Base-by-base conservation (phyloP, 2,329 filamentous ascomycete genomes). In the Fusarium goolgardi region DNA sequence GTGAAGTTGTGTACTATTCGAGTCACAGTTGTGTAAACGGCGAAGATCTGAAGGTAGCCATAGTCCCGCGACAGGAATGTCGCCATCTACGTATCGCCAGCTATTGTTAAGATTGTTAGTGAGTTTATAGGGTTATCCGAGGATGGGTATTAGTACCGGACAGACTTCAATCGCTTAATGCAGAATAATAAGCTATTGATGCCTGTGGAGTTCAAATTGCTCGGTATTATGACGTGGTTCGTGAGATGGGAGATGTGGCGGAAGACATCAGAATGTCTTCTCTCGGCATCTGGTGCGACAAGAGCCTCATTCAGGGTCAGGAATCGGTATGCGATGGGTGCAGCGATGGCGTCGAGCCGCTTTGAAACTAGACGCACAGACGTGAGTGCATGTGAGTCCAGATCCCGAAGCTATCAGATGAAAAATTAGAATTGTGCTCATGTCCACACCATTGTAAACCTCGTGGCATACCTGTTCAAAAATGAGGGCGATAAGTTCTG, bases 401-500 rank as follows among this genome's bases (percentile, higher is more conserved):
- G 71, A 40, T 79, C 77, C 59, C 76, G 74, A 55, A 84, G 76
- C 82, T 84, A 55, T n/a, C 32, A 9, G 32, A 39, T 40, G 23
- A 9, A 62, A 23, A 41, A 46, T 47, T 66, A 71, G 71, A 56
- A 43, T 51, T 21, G 16, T 56, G 40, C 32, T 25, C 45, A 40
- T 21, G 23, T 20, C 10, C 21, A 41, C 41, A 20, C 20, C 31
- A 21, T 40, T 39, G 34, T 20, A 25, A 23, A 23, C 50, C n/a
- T 45, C 23, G 29, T 37, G 35, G 60, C 69, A 35, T 74, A 83
- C 82, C 72, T 82, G 77, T 67, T 80, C 70, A 27, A 82, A 76
- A 34, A 84, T 78, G 37, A 83, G 71, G 53, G 74, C 68, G n/a
- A 83, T 50, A 18, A 84, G 70, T 71, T 84, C 82, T 6, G 80